phyloP scores from a whole-genome alignment of 805 yeast genomes.

The Ogataea nitratoaversa region DNA sequence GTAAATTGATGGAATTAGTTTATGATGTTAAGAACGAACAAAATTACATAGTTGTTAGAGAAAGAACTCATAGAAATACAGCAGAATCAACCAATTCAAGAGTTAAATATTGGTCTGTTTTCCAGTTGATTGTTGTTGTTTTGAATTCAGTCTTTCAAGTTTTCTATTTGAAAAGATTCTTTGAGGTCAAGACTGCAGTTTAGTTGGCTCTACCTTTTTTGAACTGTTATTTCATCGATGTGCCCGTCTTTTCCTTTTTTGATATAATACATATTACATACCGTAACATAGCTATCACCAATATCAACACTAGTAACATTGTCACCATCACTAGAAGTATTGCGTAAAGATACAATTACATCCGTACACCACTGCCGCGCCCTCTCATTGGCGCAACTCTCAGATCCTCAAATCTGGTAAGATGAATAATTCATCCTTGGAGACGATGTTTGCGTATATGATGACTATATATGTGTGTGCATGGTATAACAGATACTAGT shows the following conservation, averaged over 20 bases:
- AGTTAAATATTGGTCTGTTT: conserved; percentile 96
- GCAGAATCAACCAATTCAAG: conserved; percentile 96
- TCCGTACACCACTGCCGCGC: background rate
- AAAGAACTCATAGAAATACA: conserved; percentile 96
- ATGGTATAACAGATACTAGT: no score
- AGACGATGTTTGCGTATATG: no score
- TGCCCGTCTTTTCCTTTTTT: background rate
- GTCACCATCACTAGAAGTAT: no score
- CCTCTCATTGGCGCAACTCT: background rate
- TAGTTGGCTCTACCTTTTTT: conserved; percentile 29
- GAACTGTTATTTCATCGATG: background rate
- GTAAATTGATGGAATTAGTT: conserved; percentile 67
- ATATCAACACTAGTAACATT: no score
- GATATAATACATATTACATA: no score
- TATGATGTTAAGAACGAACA: conserved; percentile 90
- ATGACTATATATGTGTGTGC: no score
- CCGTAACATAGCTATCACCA: no score
- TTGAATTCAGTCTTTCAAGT: conserved; percentile 89
- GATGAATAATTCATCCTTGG: no score
- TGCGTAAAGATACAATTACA: background rate
- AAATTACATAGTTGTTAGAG: conserved; percentile 89
- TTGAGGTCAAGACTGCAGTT: conserved; percentile 89
- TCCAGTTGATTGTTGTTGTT: conserved; percentile 83
- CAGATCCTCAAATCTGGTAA: no score
- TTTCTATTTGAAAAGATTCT: conserved; percentile 88